These are phyloP conservation scores for Rhexocercosporidium sp. DNA, from an alignment of 2,329 filamentous ascomycete genomes.

Conservation along the genomic window DNA sequence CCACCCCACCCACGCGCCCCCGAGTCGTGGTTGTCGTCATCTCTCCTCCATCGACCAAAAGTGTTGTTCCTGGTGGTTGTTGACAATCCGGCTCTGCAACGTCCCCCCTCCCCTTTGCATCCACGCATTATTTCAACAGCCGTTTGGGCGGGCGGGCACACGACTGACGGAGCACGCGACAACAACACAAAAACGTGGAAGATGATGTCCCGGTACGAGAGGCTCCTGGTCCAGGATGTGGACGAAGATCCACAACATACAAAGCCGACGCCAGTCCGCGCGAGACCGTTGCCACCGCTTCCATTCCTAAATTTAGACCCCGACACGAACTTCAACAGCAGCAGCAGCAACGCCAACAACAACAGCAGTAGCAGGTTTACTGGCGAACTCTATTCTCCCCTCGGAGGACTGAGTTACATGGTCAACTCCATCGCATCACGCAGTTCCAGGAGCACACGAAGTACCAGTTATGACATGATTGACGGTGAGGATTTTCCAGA, in stretches of 20 bases:
- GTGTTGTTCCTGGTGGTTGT: neutral
- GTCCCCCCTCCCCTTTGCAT: too few relatives aligned
- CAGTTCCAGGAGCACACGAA: constrained; percentile 15
- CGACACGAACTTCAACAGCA: constrained; percentile 5
- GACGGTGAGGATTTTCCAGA: constrained; percentile 16
- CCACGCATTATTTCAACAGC: neutral
- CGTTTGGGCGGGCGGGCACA: neutral
- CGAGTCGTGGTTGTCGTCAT: neutral
- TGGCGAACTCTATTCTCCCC: constrained; percentile 2
- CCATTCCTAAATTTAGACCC: neutral
- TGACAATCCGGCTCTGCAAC: neutral
- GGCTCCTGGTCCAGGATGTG: neutral
- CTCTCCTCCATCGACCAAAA: neutral
- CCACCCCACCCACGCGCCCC: neutral
- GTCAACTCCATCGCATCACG: constrained; percentile 16
- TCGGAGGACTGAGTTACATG: constrained; percentile 15
- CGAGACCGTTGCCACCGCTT: constrained; percentile 4
- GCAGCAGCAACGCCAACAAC: neutral
- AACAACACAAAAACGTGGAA: neutral
- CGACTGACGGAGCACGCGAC: neutral
- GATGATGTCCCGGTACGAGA: neutral
- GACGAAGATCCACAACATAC: neutral
- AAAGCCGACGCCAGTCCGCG: neutral
- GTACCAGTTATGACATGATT: constrained; percentile 20
- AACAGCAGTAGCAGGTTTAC: neutral